phyloP scores from a whole-genome alignment of 2,329 filamentous ascomycete species.

The Tympanopsis confertula region DNA sequence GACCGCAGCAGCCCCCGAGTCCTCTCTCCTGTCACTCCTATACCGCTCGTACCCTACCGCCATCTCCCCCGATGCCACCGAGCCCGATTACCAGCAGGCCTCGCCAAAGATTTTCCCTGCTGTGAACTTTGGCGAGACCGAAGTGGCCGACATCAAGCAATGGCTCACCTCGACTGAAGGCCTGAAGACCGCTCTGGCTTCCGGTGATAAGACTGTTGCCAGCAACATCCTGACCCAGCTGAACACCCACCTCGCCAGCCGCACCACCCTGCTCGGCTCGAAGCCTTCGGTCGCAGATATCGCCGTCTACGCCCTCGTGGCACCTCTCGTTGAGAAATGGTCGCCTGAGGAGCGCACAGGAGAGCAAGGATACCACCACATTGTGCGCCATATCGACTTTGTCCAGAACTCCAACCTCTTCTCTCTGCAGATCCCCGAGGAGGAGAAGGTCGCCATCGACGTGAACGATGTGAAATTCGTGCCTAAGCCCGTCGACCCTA shows the following conservation, averaged over 20 bases:
- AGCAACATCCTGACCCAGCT: constrained; percentile 64
- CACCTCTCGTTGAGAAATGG: constrained; percentile 69
- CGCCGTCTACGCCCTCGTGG: constrained; percentile 68
- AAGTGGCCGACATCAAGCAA: constrained; percentile 79
- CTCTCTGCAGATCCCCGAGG: constrained; percentile 55
- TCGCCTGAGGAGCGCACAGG: constrained; percentile 77
- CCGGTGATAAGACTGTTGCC: constrained; percentile 35
- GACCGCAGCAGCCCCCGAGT: background rate
- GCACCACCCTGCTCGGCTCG: constrained; percentile 76
- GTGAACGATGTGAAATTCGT: constrained; percentile 71
- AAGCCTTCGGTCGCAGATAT: constrained; percentile 85
- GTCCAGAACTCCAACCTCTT: constrained; percentile 80
- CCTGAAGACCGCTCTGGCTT: constrained; percentile 33
- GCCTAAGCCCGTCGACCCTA: constrained; percentile 79
- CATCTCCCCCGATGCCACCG: constrained; percentile 8
- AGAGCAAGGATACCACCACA: constrained; percentile 77
- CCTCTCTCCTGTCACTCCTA: constrained; percentile 1
- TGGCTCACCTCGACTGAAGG: constrained; percentile 63
- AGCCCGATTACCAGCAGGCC: constrained; percentile 46
- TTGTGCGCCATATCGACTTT: constrained; percentile 85
- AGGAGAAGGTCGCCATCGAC: constrained; percentile 70
- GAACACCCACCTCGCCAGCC: constrained; percentile 77
- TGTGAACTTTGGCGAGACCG: constrained; percentile 58
- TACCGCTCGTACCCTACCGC: constrained; percentile 17
- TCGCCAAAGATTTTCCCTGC: constrained; percentile 38